Base-by-base conservation (phyloP, 1,139 yeast genomes). In the Geotrichum carabidarum region DNA sequence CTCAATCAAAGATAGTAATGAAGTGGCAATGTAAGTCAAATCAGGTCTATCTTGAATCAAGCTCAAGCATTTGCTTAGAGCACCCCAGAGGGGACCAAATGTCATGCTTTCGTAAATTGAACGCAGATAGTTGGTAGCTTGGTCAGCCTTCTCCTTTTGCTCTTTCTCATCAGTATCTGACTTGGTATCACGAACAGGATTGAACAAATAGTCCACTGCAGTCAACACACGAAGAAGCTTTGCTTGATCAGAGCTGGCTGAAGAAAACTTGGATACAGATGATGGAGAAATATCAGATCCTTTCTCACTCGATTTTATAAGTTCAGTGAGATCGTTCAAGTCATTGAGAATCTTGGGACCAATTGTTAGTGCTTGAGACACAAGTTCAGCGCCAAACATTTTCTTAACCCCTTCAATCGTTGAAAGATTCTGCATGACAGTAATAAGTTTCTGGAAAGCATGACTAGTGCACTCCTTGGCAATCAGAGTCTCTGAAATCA, bases 231-330 rank as follows among this genome's bases (percentile, higher is more conserved):
- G 77, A 57, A 93, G 74, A 18, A 93, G 72, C 64, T 90, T 90
- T 8, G 97, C 89, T 68, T 91, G 98, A 58, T 86, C 90, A 0
- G 96, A 86, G 50, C 88, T 83, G 1, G 91, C 82, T 0, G 91
- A 82, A 14, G 94, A 86, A 65, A 91, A 89, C 62, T 81, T 81
- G 15, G 81, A 74, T 60, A 90, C 75, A 1, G 78, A 70, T 51
- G 79, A 80, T 22, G 79, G 77, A 52, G 79, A 81, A 35, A 80
- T 68, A 50, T 78, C 84, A 27, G 73, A 67, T 0, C 75, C 76
- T 17, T 68, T 70, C 4, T 63, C 64, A 3, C 74, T 72, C 4
- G 63, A 60, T 34, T 70, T 62, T 37, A 87, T 74, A 41, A 80
- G 82, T 1, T 64, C 67, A 3, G 80, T 71, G 53, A 90, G 74